Percentiles rank a stretch among this genome's conserved stretches.
Evolutionary conservation across 2,329 filamentous ascomycete genomes (phyloP).

Genomic region (Nigrospora oryzae): DNA sequence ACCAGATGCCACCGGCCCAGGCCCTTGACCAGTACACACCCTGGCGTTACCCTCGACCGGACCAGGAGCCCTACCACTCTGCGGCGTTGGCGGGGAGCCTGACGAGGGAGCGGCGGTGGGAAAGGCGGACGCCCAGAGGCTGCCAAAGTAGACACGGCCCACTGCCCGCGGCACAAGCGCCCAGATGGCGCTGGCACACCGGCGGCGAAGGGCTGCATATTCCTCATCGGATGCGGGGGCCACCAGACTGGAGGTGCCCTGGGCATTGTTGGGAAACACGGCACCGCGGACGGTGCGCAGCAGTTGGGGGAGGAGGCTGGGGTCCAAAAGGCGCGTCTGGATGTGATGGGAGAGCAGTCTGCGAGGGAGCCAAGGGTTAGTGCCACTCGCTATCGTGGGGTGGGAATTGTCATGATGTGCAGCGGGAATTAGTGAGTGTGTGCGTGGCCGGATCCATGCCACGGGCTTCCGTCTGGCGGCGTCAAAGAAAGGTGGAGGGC

Average conservation of each 20-base stretch:
- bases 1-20: too few relatives aligned
- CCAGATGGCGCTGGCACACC: constrained; percentile 55
- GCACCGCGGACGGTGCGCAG: constrained; percentile 66
- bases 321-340: constrained; percentile 49
- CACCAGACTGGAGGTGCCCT: constrained; percentile 53
- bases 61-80: too few relatives aligned
- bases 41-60: too few relatives aligned
- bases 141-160: constrained; percentile 41
- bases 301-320: constrained; percentile 55
- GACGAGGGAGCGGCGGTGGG: background rate
- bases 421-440: too few relatives aligned
- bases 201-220: constrained; percentile 52
- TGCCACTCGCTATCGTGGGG: too few relatives aligned
- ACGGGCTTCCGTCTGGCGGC: too few relatives aligned
- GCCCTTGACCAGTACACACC: too few relatives aligned
- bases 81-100: too few relatives aligned
- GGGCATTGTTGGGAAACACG: constrained; percentile 79
- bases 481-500: too few relatives aligned
- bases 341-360: constrained; percentile 54
- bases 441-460: too few relatives aligned
- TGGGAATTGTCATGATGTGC: too few relatives aligned
- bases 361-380: constrained; percentile 8
- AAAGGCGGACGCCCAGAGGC: background rate
- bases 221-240: constrained; percentile 53
- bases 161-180: constrained; percentile 36